Evolutionary conservation across 495 filamentous ascomycete species (phyloP).

Genomic region (Bacidia rubella): DNA sequence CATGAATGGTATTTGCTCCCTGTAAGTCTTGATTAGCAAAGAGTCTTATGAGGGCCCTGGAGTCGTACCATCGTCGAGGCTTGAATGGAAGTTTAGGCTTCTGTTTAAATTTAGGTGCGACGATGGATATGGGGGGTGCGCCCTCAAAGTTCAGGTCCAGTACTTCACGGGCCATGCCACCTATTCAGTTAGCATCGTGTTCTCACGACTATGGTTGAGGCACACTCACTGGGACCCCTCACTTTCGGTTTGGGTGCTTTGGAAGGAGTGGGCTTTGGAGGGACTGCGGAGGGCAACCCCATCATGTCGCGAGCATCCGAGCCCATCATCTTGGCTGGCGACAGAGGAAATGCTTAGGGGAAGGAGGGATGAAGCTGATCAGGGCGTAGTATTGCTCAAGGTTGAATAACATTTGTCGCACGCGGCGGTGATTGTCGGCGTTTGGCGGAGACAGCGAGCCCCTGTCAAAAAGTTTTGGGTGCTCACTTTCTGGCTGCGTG

Average conservation of each 20-base stretch:
- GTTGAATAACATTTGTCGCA: no score
- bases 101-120: conserved; percentile 50
- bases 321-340: conserved; percentile 45
- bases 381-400: not conserved
- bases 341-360: no score
- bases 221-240: conserved; percentile 51
- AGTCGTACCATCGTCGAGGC: conserved; percentile 37
- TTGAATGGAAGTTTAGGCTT: conserved; percentile 47
- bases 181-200: conserved; percentile 43
- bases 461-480: not conserved
- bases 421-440: not conserved
- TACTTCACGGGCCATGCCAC: conserved; percentile 58
- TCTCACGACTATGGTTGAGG: conserved; percentile 28
- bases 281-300: conserved; percentile 48
- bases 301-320: conserved; percentile 88
- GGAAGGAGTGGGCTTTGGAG: conserved; percentile 42
- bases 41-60: conserved; percentile 2
- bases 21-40: conserved; percentile 12
- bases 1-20: conserved; percentile 41
- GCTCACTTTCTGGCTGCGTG: not conserved
- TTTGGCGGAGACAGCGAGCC: not conserved
- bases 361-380: no score
- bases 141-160: conserved; percentile 52
- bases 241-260: conserved; percentile 68
- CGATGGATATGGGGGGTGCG: conserved; percentile 54